A percentile compares a stretch with the other conserved stretches of the same genome.
Conservation (phyloP, 352 stramenopile species). For the Globisporangium ultimum region DNA sequence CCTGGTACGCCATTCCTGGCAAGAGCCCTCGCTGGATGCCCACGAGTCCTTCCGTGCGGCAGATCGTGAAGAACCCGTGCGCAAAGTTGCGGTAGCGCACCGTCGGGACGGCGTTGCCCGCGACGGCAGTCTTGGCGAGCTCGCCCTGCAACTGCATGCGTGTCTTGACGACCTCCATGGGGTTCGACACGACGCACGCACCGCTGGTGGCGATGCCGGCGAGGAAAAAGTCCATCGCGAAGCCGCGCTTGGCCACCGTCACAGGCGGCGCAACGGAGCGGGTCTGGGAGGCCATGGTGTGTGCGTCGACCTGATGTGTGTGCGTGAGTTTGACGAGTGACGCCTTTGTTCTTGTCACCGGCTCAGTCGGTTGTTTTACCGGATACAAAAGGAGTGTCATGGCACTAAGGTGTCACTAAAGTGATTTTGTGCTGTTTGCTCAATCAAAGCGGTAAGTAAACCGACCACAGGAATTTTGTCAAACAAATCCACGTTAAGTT, state of each 20-base stretch:
- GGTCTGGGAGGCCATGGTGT: slow-evolving; percentile 6
- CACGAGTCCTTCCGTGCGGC: slow-evolving; percentile 62
- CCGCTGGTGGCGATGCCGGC: slow-evolving; percentile 60
- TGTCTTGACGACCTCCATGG: slow-evolving; percentile 90
- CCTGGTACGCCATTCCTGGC: slow-evolving; percentile 79
- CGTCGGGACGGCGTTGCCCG: slow-evolving; percentile 22
- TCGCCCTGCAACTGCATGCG: slow-evolving; percentile 88
- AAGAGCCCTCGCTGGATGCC: slow-evolving; percentile 80
- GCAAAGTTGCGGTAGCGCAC: slow-evolving; percentile 82
- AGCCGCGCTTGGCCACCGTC: slow-evolving; percentile 29
- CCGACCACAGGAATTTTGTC: neutral
- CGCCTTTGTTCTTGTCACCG: too few species aligned
- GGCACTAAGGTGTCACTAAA: neutral
- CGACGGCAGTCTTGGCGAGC: slow-evolving; percentile 49
- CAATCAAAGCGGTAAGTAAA: neutral
- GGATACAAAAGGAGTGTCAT: neutral
- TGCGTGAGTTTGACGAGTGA: too few species aligned
- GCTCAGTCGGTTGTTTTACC: neutral
- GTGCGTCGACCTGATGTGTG: slow-evolving; percentile 3
- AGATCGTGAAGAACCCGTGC: slow-evolving; percentile 85
- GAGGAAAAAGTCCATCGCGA: slow-evolving; percentile 70
- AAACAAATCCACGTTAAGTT: neutral
- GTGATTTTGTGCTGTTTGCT: neutral
- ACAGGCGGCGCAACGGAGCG: neutral
- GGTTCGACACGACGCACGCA: slow-evolving; percentile 78